Evolutionary conservation across 495 filamentous ascomycete species (phyloP), one percentile per base, ranked within the genome.

Genomic region (Podospora bellae-mahoneyi): DNA sequence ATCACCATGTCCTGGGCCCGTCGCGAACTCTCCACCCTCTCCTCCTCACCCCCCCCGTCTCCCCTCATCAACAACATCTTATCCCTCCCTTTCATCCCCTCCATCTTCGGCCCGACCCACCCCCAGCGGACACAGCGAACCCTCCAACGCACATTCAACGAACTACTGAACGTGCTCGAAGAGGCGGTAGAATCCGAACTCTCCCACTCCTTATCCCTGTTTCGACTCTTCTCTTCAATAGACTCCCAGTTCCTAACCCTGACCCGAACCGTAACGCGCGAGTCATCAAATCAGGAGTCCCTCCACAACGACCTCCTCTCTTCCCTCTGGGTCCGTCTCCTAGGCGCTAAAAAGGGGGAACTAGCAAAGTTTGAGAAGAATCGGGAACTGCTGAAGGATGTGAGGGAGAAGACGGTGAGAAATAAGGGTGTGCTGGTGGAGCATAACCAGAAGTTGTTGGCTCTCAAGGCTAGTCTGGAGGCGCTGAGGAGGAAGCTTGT

Each of bases 1-100:
- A 89, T 94, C 56, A 91, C 94, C 16, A 97, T 97, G 92, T 92
- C 96, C 76, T 97, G 93, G 93, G 91, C 92, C 39, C 89, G 90
- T 73, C 89, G 92, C 61, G 92, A 97, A 78, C 85, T 97, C 10
- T 75, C 81, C 20, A 81, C 82, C 60, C 71, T 86, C 28, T 80
- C 81, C 56, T 64, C 72, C 27, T 73, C 74, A 20, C 87, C 89
- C 4, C 81, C 85, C 0, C 90, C 3, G 80, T 94, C 0, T 84
- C 87, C 26, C 77, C 97, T 96, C 75, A 77, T 95, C 64, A 90
- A 97, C 81, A 86, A 85, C 76, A 78, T 93, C 68, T 82, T 97
- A 57, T 89, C 84, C 60, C 81, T 82, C 57, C 78, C 89, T 23
- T 91, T 91, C 48, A 70, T 92, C 30, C 89, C 86, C 53, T 85